Conservation (phyloP, 1,139 yeast species). For the Nakaseomyces kungkrabaensis region DNA sequence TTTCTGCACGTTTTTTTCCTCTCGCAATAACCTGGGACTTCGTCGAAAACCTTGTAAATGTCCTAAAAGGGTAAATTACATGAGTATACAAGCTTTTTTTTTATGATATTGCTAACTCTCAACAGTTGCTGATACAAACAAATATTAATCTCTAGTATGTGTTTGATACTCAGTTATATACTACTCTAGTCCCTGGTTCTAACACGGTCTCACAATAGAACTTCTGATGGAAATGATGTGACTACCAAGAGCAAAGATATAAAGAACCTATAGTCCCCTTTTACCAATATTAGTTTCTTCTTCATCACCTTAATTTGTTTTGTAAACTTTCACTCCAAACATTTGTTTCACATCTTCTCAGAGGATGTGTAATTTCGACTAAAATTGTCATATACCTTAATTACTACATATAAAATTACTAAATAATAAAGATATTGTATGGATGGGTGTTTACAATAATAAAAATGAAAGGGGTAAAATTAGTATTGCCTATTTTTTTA, state of each 20-base stretch:
- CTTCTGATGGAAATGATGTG: too few species aligned
- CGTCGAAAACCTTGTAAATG: conserved; percentile 6
- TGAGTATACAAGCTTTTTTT: background rate
- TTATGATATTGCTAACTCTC: too few species aligned
- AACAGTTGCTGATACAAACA: too few species aligned
- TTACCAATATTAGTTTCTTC: too few species aligned
- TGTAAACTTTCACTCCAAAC: too few species aligned
- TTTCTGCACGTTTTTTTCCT: background rate
- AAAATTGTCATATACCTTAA: background rate
- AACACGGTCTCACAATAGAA: too few species aligned
- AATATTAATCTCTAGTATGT: too few species aligned
- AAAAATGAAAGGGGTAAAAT: background rate
- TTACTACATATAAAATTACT: background rate
- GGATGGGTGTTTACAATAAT: background rate
- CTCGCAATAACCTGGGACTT: background rate
- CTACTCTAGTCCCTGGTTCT: too few species aligned
- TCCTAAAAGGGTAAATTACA: conserved; percentile 10
- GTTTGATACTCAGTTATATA: too few species aligned
- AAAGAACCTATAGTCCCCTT: too few species aligned
- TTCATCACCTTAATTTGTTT: too few species aligned
- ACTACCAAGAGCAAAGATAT: too few species aligned
- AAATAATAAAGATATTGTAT: background rate
- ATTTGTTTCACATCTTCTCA: background rate
- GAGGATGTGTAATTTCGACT: background rate
- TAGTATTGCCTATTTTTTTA: conserved; percentile 3